Evolutionary conservation across 768 basidiomycete species (phyloP), one percentile per base, ranked within the genome.

Genomic region (Serpula lacrymans): DNA sequence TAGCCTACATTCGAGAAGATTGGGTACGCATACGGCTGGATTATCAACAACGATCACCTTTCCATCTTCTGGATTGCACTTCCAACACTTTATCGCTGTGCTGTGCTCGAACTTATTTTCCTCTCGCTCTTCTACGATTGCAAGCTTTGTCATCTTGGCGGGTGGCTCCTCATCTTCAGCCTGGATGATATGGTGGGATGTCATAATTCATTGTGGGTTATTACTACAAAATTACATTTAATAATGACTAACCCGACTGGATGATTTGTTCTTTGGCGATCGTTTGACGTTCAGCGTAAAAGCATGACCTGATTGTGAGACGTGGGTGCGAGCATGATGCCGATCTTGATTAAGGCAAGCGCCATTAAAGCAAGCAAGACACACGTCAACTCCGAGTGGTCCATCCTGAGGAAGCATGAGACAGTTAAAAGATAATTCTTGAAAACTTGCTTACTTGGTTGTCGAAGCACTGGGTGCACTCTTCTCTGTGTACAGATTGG

Each of bases 381-480:
- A 99, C 38, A 97, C 86, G 51, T 96, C 87, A 46, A 96, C 67
- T 5, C 95, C 95, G 10, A 70, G 62, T 0, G 81, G 72, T 3
- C 66, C 63, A 57, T 93, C 91, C 86, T 93, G 51, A n/a, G 14
- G 36, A 37, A 10, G 39, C 36, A 41, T 17, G 16, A 28, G 34
- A 12, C 21, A 6, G 14, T 23, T 26, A 14, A 14, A 16, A 41
- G 14, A 25, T 26, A 10, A 14, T 12, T 22, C 39, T 26, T 38
- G 27, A 13, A 8, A 37, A 39, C 48, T 43, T 36, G 36, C 58
- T 30, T 16, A 84, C 91, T 78, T 97, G 94, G 53, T 78, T 80
- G 62, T 97, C 94, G 58, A 97, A 99, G 57, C 95, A 99, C 44
- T 94, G 92, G 0, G 94, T 96, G 56, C 95, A 99, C 62, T 98